A percentile compares a stretch with the other conserved stretches of the same genome.
Conservation (phyloP, 768 basidiomycete species). For the Trametes cubensis region DNA sequence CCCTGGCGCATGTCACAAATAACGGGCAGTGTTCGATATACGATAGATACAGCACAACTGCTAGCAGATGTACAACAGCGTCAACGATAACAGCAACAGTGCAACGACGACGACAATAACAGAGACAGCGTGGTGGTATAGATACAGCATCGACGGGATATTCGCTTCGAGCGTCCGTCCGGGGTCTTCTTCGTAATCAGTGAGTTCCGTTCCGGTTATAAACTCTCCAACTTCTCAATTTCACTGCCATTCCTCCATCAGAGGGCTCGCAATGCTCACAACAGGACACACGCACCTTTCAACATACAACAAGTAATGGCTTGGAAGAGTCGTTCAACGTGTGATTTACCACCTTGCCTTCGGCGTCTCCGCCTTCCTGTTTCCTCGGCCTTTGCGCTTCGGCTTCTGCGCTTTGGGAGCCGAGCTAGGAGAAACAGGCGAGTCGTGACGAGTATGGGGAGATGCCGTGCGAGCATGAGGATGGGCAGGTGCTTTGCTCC, state of each 20-base stretch:
- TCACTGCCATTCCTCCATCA: too few species aligned
- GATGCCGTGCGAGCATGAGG: neutral
- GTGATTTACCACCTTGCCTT: slow-evolving; percentile 16
- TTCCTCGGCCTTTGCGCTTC: slow-evolving; percentile 7
- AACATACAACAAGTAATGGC: neutral
- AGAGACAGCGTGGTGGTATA: slow-evolving; percentile 17
- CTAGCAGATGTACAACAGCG: slow-evolving; percentile 15
- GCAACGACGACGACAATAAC: slow-evolving; percentile 10
- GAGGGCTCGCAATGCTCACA: too few species aligned
- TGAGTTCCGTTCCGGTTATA: too few species aligned
- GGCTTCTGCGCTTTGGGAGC: slow-evolving; percentile 1
- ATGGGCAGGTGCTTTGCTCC: neutral
- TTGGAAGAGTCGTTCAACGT: neutral
- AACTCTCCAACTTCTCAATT: too few species aligned
- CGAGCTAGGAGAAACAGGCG: neutral
- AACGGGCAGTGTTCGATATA: slow-evolving; percentile 1
- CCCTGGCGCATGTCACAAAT: neutral
- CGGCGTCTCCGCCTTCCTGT: slow-evolving; percentile 13
- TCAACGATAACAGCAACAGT: slow-evolving; percentile 11
- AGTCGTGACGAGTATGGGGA: neutral
- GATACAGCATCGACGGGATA: slow-evolving; percentile 10
- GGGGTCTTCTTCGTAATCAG: slow-evolving; percentile 1
- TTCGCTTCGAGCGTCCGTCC: neutral
- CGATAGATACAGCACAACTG: slow-evolving; percentile 9
- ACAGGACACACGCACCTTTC: neutral